Percentiles rank a stretch among this genome's conserved stretches.
These are phyloP conservation scores for Eucalyptus pauciflora DNA, from an alignment of 345 rosid genomes.

Conservation along the genomic window DNA sequence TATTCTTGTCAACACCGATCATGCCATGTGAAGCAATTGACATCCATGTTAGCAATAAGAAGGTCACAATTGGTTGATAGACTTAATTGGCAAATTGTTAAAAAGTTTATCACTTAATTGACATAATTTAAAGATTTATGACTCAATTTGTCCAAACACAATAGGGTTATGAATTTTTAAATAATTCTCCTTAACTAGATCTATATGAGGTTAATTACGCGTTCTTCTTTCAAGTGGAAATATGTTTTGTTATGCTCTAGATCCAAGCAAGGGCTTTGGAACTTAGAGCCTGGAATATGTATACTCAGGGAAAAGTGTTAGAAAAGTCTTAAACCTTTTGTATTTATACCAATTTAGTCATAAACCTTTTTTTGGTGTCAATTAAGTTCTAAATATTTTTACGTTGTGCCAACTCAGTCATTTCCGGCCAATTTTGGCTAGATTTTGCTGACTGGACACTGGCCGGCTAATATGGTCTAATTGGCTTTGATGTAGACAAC, in stretches of 20 bases:
- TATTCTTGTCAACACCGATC: fast-evolving
- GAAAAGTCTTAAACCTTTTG: no score
- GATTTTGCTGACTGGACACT: no score
- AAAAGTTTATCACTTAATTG: fast-evolving
- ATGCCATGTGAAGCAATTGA: fast-evolving
- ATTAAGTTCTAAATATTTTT: no score
- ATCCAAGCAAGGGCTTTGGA: background rate
- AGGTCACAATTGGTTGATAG: background rate
- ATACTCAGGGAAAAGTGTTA: background rate
- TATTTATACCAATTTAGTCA: no score
- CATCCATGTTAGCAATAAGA: fast-evolving
- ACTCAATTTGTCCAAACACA: background rate
- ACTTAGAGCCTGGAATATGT: background rate
- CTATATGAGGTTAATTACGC: background rate
- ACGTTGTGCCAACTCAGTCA: no score
- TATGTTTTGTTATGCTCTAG: background rate
- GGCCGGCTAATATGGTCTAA: no score
- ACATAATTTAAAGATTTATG: no score
- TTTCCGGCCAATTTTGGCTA: no score
- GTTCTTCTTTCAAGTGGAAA: background rate
- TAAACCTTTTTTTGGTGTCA: no score
- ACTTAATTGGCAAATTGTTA: no score
- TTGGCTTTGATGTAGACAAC: no score
- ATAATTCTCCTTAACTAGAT: background rate
- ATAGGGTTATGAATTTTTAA: no score